phyloP scores from a whole-genome alignment of 768 basidiomycete genomes.

The Cystobasidium onofrii region DNA sequence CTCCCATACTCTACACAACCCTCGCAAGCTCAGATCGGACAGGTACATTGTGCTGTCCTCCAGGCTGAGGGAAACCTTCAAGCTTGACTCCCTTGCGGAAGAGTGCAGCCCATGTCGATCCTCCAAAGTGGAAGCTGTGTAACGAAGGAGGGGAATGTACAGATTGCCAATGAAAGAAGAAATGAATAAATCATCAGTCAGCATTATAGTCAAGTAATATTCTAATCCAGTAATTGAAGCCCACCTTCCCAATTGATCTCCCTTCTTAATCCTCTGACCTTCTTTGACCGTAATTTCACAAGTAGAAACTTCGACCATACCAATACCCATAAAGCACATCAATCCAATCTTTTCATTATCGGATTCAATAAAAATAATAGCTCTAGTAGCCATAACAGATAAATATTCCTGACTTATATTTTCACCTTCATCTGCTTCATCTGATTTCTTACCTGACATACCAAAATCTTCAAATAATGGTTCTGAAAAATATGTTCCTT shows the following conservation, averaged over 20 bases:
- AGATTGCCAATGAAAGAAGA: too few species aligned
- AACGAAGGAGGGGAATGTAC: too few species aligned
- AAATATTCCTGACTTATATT: constrained; percentile 44
- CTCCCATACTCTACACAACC: constrained; percentile 20
- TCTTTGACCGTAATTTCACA: constrained; percentile 52
- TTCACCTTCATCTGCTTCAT: constrained; percentile 33
- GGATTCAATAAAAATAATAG: constrained; percentile 55
- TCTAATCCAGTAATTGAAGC: too few species aligned
- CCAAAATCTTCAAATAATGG: constrained; percentile 48
- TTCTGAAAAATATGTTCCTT: constrained; percentile 46
- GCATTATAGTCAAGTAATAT: neutral
- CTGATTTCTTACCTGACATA: constrained; percentile 42
- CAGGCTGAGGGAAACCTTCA: constrained; percentile 43
- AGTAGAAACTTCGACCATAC: constrained; percentile 61
- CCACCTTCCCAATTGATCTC: constrained; percentile 56
- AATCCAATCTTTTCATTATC: constrained; percentile 54
- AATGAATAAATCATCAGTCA: neutral
- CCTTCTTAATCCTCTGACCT: constrained; percentile 51
- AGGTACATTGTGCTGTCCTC: constrained; percentile 44
- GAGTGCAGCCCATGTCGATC: constrained; percentile 52
- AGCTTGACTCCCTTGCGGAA: constrained; percentile 50
- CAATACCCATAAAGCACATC: constrained; percentile 56
- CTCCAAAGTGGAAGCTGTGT: constrained; percentile 56
- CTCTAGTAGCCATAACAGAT: constrained; percentile 51
- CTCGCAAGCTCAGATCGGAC: constrained; percentile 35